Percentiles rank a stretch among this genome's conserved stretches.
phyloP scores from a whole-genome alignment of 2,329 filamentous ascomycete genomes.

The Camillea tinctor region DNA sequence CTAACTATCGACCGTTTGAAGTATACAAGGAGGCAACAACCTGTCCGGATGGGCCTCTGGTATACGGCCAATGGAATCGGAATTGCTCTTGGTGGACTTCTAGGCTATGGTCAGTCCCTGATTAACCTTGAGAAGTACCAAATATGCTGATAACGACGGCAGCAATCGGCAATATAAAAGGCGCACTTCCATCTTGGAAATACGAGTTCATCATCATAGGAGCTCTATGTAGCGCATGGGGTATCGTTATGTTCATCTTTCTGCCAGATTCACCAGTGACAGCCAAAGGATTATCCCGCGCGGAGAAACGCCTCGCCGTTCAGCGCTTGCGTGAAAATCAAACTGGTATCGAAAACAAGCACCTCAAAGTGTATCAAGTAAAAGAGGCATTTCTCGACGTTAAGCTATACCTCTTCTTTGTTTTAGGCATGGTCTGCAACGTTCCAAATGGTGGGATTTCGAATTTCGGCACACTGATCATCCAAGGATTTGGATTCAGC shows the following conservation, averaged over 20 bases:
- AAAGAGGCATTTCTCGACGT: slow-evolving; percentile 40
- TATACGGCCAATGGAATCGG: slow-evolving; percentile 55
- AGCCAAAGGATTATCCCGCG: slow-evolving; percentile 46
- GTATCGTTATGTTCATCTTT: slow-evolving; percentile 36
- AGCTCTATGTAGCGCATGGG: slow-evolving; percentile 34
- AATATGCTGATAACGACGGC: slow-evolving; percentile 2
- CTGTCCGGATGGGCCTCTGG: slow-evolving; percentile 54
- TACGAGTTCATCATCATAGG: slow-evolving; percentile 44
- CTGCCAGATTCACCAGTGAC: slow-evolving; percentile 52
- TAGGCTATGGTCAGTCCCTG: slow-evolving; percentile 45
- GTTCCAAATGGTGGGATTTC: slow-evolving; percentile 56
- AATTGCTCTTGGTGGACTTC: slow-evolving; percentile 51
- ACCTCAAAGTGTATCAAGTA: slow-evolving; percentile 36
- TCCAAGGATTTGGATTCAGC: slow-evolving; percentile 54
- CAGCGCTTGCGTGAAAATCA: slow-evolving; percentile 38
- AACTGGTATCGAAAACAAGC: slow-evolving; percentile 38
- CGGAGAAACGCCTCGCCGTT: slow-evolving; percentile 38
- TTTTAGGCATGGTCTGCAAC: slow-evolving; percentile 50
- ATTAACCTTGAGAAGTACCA: neutral
- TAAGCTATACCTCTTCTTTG: slow-evolving; percentile 53
- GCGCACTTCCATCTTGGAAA: slow-evolving; percentile 46
- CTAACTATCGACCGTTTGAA: neutral
- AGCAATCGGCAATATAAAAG: slow-evolving; percentile 50
- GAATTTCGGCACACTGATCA: slow-evolving; percentile 59
- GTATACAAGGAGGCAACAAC: slow-evolving; percentile 56